Evolutionary conservation across 2,329 filamentous ascomycete species (phyloP), one percentile per base, ranked within the genome.

Genomic region (Calonectria naviculata): DNA sequence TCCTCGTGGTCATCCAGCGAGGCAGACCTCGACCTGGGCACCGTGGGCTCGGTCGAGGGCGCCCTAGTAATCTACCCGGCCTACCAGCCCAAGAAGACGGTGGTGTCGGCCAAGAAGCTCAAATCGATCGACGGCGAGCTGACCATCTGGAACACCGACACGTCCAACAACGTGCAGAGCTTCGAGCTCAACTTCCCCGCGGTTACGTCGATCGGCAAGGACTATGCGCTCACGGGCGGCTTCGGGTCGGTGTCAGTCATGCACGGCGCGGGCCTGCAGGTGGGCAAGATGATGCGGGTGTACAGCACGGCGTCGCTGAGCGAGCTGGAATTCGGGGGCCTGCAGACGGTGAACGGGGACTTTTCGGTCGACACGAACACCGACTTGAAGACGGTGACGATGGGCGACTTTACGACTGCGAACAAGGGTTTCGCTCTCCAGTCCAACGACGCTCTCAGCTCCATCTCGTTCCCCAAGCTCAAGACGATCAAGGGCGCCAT

Each of bases 61-160:
- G 71, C 75, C 46, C 38, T 80, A 6, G 74, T 79, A 7, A 78
- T 80, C 10, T 80, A 80, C 70, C 76, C 78, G 24, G 68, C 77
- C 21, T 61, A 70, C 12, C 46, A 68, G 6, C 77, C 75, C 5
- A 75, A 78, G 49, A 78, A 78, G 69, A 80, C 77, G 5, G 70
- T 66, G 3, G 69, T 79, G 2, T 70, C 72, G 26, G 78, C 72
- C 8, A 60, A 75, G 19, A 73, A 66, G 17, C 72, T 80, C 6
- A 74, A 76, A 58, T 74, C 70, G 9, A 49, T 80, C 1, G 73
- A 73, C 2, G 78, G 78, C 13, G 73, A 34, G 4, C 29, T 80
- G 10, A 78, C 77, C 29, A 65, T 80, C 61, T 74, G 68, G 73
- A 79, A 76, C 66, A 74, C 71, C 0, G 75, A 75, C n/a, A 70